Evolutionary conservation across 2,329 filamentous ascomycete species (phyloP).

Genomic region (Aspergillus awamori): DNA sequence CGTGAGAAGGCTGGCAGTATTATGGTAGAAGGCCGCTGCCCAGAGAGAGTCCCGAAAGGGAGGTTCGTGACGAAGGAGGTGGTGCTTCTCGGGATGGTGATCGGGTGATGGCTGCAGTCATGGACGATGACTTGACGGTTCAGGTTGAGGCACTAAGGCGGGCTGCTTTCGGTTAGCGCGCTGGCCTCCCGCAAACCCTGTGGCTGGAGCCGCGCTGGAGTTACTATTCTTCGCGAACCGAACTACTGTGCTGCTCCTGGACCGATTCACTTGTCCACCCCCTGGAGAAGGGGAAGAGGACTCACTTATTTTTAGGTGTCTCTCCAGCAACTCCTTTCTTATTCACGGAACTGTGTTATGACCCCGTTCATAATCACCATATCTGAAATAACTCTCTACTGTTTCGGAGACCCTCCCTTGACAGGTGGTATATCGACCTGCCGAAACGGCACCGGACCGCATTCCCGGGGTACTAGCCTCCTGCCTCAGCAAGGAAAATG

Average conservation of each 20-base stretch:
- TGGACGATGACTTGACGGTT: slow-evolving; percentile 36
- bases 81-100: slow-evolving; percentile 33
- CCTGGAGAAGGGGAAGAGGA: no score
- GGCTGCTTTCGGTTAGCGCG: slow-evolving; percentile 47
- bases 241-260: no score
- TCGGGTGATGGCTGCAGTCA: slow-evolving; percentile 36
- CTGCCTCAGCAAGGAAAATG: neutral
- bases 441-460: neutral
- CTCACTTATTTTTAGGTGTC: no score
- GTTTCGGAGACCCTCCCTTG: neutral
- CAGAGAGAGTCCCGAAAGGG: slow-evolving; percentile 30
- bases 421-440: neutral
- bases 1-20: slow-evolving; percentile 25
- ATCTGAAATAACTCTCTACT: no score
- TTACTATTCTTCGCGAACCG: neutral
- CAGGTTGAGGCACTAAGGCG: slow-evolving; percentile 45
- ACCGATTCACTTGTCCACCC: no score
- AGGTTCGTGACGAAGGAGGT: slow-evolving; percentile 24
- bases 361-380: neutral
- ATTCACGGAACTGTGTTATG: neutral
- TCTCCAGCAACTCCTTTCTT: no score
- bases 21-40: slow-evolving; percentile 27
- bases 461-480: neutral
- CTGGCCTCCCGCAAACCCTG: slow-evolving; percentile 24
- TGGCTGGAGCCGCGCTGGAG: slow-evolving; percentile 19